These are phyloP conservation scores for Erodium texanum DNA, from an alignment of 441 rosid genomes.

Conservation along the genomic window DNA sequence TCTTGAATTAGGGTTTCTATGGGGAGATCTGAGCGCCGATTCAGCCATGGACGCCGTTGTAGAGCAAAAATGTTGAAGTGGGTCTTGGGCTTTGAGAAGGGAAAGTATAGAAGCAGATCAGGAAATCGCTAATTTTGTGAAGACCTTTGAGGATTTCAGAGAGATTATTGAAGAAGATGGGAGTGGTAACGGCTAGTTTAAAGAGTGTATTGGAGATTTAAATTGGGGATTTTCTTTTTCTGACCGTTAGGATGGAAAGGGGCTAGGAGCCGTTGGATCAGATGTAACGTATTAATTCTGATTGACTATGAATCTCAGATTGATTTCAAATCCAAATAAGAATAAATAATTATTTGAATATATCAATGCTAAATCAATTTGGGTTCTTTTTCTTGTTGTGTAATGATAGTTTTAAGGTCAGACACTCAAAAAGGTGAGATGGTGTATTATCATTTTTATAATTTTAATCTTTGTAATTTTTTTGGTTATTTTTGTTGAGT, in stretches of 20 bases:
- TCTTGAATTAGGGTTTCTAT: constrained; percentile 29
- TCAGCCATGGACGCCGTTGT: not conserved
- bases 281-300: no score
- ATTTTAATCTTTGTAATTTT: no score
- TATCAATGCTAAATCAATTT: no score
- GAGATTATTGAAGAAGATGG: not conserved
- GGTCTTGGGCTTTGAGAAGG: not conserved
- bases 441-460: no score
- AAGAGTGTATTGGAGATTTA: not conserved
- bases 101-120: not conserved
- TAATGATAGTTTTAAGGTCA: no score
- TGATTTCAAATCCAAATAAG: no score
- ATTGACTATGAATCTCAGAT: no score
- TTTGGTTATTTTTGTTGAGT: no score
- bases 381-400: no score
- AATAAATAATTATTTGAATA: no score
- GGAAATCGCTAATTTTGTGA: not conserved
- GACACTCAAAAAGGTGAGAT: no score
- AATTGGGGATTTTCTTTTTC: not conserved
- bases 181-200: not conserved
- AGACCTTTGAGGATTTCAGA: not conserved
- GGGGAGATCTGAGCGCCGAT: not conserved
- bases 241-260: not conserved
- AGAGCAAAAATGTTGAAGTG: not conserved
- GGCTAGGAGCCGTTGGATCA: no score